Conservation (phyloP, 2,329 filamentous ascomycete genomes). For the Nothophaeocryptopus gaeumannii region DNA sequence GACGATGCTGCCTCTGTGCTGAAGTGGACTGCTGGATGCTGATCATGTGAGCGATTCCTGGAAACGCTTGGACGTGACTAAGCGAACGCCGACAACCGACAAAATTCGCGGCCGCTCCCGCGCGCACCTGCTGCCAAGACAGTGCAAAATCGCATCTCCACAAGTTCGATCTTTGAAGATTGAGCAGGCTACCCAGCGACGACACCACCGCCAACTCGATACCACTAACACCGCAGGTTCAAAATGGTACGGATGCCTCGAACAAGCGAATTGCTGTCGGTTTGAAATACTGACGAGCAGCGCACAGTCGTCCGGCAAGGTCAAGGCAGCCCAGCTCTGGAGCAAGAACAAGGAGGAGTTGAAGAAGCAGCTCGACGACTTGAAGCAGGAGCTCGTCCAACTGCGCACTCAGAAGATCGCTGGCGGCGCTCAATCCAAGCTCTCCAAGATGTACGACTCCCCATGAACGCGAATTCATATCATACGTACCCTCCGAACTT, state of each 20-base stretch:
- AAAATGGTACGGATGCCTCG: slow-evolving; percentile 30
- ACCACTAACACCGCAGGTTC: slow-evolving; percentile 27
- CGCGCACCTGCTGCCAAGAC: too few species aligned
- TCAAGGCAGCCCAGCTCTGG: slow-evolving; percentile 97
- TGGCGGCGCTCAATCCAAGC: slow-evolving; percentile 86
- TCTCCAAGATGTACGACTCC: slow-evolving; percentile 84
- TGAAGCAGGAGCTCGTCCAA: slow-evolving; percentile 94
- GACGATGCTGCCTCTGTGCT: too few species aligned
- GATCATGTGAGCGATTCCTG: too few species aligned
- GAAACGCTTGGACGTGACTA: too few species aligned
- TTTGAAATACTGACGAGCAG: slow-evolving; percentile 16
- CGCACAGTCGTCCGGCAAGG: slow-evolving; percentile 63
- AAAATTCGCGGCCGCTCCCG: too few species aligned
- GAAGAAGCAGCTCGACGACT: slow-evolving; percentile 87
- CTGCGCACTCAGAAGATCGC: slow-evolving; percentile 98
- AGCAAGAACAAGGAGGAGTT: slow-evolving; percentile 99
- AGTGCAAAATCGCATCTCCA: too few species aligned
- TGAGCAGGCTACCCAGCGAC: slow-evolving; percentile 6
- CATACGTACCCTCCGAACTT: neutral
- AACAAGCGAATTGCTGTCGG: slow-evolving; percentile 1
- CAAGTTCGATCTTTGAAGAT: too few species aligned
- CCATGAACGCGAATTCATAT: neutral
- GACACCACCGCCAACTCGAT: slow-evolving; percentile 10
- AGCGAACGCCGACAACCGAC: too few species aligned
- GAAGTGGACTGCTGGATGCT: too few species aligned